Conservation (phyloP, 169 alveolate species). For the Cystoisospora suis region DNA sequence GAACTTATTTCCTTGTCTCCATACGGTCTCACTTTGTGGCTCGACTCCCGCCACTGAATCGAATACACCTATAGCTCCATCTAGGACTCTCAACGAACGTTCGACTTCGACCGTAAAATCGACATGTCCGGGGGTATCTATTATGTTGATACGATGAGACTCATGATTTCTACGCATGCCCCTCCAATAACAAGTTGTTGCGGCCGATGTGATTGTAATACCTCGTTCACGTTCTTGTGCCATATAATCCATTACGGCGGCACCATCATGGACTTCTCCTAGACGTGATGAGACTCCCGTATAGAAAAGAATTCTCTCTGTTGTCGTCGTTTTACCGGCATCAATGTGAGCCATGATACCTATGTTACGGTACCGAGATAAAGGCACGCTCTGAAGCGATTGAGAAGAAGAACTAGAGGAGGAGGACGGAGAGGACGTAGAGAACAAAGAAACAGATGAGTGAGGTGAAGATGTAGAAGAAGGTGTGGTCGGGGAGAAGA, state of each 20-base stretch:
- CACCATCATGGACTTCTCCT: conserved; percentile 88
- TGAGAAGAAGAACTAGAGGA: neutral
- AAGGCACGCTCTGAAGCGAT: conserved; percentile 27
- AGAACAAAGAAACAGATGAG: too few relatives aligned
- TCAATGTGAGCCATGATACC: conserved; percentile 98
- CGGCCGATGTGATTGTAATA: conserved; percentile 96
- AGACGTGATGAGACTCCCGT: conserved; percentile 89
- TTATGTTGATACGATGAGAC: conserved; percentile 88
- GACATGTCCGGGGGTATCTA: conserved; percentile 98
- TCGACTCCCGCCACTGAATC: conserved; percentile 96
- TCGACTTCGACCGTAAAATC: conserved; percentile 93
- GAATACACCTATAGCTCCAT: conserved; percentile 96
- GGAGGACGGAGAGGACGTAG: neutral
- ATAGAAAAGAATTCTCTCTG: conserved; percentile 93
- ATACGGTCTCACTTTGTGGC: conserved; percentile 94
- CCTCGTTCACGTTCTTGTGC: conserved; percentile 96
- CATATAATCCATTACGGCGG: conserved; percentile 96
- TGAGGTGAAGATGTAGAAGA: too few relatives aligned
- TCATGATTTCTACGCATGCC: conserved; percentile 61
- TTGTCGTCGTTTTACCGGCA: conserved; percentile 97
- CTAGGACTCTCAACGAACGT: conserved; percentile 93
- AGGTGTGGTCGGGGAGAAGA: too few relatives aligned
- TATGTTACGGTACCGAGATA: conserved; percentile 81
- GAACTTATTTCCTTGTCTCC: conserved; percentile 90
- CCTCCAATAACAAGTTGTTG: conserved; percentile 94